Conservation (phyloP, 2,329 filamentous ascomycete species). For the Chrysoporthe cubensis region DNA sequence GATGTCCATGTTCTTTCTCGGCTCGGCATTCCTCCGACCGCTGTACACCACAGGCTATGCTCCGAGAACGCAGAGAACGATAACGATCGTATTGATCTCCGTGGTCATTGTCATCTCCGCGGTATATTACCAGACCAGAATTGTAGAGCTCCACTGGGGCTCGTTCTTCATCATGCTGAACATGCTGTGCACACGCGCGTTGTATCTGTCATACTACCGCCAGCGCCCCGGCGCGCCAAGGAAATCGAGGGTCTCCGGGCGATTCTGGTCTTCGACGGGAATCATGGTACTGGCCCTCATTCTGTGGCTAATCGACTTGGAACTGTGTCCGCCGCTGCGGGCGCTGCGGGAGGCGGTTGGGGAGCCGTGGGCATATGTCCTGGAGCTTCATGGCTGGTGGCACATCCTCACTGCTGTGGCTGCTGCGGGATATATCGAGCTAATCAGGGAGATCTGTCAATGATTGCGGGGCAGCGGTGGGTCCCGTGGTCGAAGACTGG, state of each 20-base stretch:
- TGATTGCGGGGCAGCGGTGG: not conserved
- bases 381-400: slow-evolving; percentile 69
- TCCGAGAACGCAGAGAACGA: slow-evolving; percentile 36
- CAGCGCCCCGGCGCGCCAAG: slow-evolving; percentile 35
- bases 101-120: slow-evolving; percentile 46
- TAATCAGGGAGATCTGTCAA: slow-evolving; percentile 36
- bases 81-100: slow-evolving; percentile 44
- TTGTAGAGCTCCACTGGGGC: slow-evolving; percentile 49
- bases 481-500: no score
- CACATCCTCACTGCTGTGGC: slow-evolving; percentile 62
- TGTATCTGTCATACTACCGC: slow-evolving; percentile 41
- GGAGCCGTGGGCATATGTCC: slow-evolving; percentile 56
- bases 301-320: slow-evolving; percentile 62
- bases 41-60: slow-evolving; percentile 50
- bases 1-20: slow-evolving; percentile 61
- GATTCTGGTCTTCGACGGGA: slow-evolving; percentile 37
- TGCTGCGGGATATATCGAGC: slow-evolving; percentile 48
- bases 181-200: slow-evolving; percentile 39
- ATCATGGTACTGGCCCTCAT: slow-evolving; percentile 50
- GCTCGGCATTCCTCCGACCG: slow-evolving; percentile 55
- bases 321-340: slow-evolving; percentile 54
- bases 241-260: slow-evolving; percentile 31
- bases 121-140: slow-evolving; percentile 47
- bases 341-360: slow-evolving; percentile 49
- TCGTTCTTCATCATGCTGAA: slow-evolving; percentile 42